These are phyloP conservation scores for Eimeria nieschulzi DNA, from an alignment of 169 alveolate species.

Conservation along the genomic window DNA sequence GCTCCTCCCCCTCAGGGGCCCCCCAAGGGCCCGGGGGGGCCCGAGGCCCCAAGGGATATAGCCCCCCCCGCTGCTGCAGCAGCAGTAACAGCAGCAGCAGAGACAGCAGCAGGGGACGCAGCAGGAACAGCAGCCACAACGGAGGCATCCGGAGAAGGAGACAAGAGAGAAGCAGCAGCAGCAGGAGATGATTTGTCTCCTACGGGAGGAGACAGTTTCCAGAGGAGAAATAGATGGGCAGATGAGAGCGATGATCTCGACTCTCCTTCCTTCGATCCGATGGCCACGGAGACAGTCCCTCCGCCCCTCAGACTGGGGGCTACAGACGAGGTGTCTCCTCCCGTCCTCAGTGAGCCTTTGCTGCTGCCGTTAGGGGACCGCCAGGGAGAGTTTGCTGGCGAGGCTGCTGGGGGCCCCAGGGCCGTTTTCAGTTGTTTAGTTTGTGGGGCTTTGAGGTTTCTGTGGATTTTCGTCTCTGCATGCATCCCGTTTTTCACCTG, in stretches of 20 bases:
- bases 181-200: constrained; percentile 8
- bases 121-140: not conserved
- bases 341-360: constrained; percentile 15
- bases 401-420: not conserved
- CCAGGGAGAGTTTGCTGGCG: too few relatives aligned
- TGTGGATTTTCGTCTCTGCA: not conserved
- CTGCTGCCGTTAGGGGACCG: constrained; percentile 11
- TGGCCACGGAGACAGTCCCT: constrained; percentile 33
- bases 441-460: not conserved
- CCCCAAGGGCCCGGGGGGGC: constrained; percentile 19
- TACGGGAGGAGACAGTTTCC: not conserved
- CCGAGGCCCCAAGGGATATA: not conserved
- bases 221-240: constrained; percentile 60
- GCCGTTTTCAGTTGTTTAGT: not conserved
- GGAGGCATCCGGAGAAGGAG: not conserved
- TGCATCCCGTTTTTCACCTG: too few relatives aligned
- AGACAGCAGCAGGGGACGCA: not conserved
- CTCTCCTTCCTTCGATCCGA: constrained; percentile 71
- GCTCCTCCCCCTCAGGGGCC: not conserved
- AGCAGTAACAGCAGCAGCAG: not conserved
- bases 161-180: constrained; percentile 15
- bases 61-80: not conserved
- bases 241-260: constrained; percentile 70
- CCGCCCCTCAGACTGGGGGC: constrained; percentile 17
- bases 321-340: not conserved